These are phyloP conservation scores for Scenedesmus sp. DNA, from an alignment of 163 green algal genomes.

Conservation along the genomic window DNA sequence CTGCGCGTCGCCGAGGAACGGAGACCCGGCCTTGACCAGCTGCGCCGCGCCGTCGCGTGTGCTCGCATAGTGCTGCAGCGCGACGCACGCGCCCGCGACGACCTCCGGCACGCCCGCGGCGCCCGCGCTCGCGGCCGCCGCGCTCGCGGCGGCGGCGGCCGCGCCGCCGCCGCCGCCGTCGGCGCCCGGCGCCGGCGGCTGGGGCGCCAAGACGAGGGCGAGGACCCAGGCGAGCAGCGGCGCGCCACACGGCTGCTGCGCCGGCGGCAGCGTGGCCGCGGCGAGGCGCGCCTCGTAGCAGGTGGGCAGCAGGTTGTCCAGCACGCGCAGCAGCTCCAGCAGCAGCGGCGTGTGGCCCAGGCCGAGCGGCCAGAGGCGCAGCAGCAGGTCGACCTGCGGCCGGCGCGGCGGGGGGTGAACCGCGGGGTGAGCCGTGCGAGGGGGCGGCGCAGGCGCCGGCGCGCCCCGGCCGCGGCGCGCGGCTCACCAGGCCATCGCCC, in stretches of 20 bases:
- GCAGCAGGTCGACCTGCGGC: conserved; percentile 16
- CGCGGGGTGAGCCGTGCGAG: conserved; percentile 29
- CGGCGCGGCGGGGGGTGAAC: not conserved
- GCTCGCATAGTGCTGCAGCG: conserved; percentile 32
- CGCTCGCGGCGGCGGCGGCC: not conserved
- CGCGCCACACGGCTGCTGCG: not conserved
- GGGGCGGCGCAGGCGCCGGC: not conserved
- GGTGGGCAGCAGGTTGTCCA: conserved; percentile 47
- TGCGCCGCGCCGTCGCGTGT: conserved; percentile 6
- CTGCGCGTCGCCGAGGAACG: conserved; percentile 32
- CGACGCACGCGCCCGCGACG: not conserved
- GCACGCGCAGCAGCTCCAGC: conserved; percentile 53
- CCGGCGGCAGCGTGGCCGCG: conserved; percentile 20
- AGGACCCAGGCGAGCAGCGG: conserved; percentile 47
- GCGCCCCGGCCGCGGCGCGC: too few relatives aligned
- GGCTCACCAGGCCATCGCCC: conserved; percentile 39
- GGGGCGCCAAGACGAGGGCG: conserved; percentile 24
- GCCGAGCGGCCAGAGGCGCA: conserved; percentile 30
- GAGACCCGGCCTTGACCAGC: conserved; percentile 18
- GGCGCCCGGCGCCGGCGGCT: not conserved
- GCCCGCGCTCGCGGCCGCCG: not conserved
- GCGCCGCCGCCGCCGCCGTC: not conserved
- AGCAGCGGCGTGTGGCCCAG: conserved; percentile 38
- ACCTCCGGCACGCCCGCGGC: conserved; percentile 15
- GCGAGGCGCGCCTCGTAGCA: conserved; percentile 41